Evolutionary conservation across 2,329 filamentous ascomycete species (phyloP).

Genomic region (Fusarium miscanthi): DNA sequence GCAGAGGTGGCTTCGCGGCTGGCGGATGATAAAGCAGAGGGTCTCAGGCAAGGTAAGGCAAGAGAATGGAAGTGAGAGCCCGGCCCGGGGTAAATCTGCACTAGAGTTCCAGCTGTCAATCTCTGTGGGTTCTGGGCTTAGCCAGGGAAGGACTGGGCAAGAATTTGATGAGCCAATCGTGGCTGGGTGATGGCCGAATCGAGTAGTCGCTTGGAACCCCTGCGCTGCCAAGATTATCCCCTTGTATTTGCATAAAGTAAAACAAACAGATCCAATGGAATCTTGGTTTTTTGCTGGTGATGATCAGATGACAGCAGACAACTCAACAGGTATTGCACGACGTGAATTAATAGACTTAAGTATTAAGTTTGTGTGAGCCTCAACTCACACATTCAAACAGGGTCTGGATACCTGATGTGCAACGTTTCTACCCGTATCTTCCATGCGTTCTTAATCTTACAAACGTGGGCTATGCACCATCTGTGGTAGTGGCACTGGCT

Average conservation of each 20-base stretch:
- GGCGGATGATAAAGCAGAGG: constrained; percentile 6
- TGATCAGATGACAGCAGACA: background rate
- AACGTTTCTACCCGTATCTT: background rate
- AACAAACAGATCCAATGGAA: constrained; percentile 1
- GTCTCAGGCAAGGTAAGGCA: background rate
- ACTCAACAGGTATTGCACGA: background rate
- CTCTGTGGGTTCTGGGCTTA: constrained; percentile 27
- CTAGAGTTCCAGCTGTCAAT: constrained; percentile 34
- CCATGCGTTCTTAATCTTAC: background rate
- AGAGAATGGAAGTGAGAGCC: background rate
- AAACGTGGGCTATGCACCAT: constrained; percentile 12
- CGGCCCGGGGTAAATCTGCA: constrained; percentile 19
- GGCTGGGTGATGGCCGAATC: constrained; percentile 41
- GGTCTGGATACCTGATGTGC: background rate
- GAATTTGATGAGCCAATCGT: constrained; percentile 38
- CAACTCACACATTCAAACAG: background rate
- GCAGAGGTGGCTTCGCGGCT: constrained; percentile 20
- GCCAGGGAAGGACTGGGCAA: constrained; percentile 37
- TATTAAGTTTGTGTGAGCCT: background rate
- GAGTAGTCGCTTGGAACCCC: constrained; percentile 44
- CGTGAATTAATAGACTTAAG: background rate
- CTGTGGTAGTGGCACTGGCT: constrained; percentile 19
- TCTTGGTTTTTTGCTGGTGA: background rate
- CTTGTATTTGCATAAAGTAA: constrained; percentile 27
- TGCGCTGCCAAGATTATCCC: constrained; percentile 22